Conservation (phyloP, 2,329 filamentous ascomycete species). For the Orbilia javanica region DNA sequence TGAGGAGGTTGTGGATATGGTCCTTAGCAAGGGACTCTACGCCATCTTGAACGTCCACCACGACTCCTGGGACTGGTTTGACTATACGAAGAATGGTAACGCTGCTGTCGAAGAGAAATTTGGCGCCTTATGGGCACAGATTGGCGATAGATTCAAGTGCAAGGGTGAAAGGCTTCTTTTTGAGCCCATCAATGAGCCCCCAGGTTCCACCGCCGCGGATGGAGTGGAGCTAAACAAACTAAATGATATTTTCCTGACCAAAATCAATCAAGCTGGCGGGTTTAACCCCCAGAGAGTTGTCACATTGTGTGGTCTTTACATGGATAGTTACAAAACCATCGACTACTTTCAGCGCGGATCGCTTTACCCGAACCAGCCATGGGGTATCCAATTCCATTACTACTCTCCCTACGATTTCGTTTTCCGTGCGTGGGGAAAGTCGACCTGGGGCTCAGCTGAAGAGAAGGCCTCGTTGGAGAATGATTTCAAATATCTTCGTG, state of each 20-base stretch:
- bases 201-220: slow-evolving; percentile 69
- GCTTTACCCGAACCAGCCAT: slow-evolving; percentile 70
- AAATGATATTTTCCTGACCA: slow-evolving; percentile 71
- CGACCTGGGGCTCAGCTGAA: slow-evolving; percentile 72
- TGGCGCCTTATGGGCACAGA: slow-evolving; percentile 71
- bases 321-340: slow-evolving; percentile 70
- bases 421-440: slow-evolving; percentile 71
- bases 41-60: slow-evolving; percentile 73
- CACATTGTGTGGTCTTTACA: slow-evolving; percentile 69
- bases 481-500: slow-evolving; percentile 70
- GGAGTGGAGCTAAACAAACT: slow-evolving; percentile 70
- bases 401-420: slow-evolving; percentile 71
- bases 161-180: slow-evolving; percentile 71
- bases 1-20: slow-evolving; percentile 72
- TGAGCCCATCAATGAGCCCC: slow-evolving; percentile 73
- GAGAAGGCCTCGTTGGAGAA: slow-evolving; percentile 69
- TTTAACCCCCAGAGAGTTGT: slow-evolving; percentile 72
- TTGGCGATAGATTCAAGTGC: slow-evolving; percentile 65
- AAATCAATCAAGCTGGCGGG: slow-evolving; percentile 70
- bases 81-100: slow-evolving; percentile 65
- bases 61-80: slow-evolving; percentile 73
- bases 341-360: slow-evolving; percentile 70
- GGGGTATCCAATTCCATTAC: slow-evolving; percentile 74
- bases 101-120: slow-evolving; percentile 71
- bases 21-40: slow-evolving; percentile 69